Evolutionary conservation across 495 filamentous ascomycete species (phyloP).

Genomic region (Lentithecium fluviatile): DNA sequence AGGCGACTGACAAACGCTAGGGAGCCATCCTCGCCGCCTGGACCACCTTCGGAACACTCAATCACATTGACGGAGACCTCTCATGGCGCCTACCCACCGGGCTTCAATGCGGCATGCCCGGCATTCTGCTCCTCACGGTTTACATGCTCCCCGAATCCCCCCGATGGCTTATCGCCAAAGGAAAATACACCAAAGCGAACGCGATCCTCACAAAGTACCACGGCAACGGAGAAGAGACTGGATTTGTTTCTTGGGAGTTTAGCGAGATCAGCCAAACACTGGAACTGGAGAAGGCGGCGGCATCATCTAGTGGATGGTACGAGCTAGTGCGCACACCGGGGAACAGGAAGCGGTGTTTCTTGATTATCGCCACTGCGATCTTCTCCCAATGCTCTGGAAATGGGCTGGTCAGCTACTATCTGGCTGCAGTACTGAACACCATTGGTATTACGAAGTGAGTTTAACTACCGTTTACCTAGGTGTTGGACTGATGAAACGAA

Average conservation of each 20-base stretch:
- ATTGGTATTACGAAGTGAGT: slow-evolving; percentile 42
- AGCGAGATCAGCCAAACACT: background rate
- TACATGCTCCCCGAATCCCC: slow-evolving; percentile 60
- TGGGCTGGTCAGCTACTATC: slow-evolving; percentile 6
- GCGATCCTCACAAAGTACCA: slow-evolving; percentile 54
- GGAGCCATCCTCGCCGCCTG: slow-evolving; percentile 52
- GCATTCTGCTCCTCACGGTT: slow-evolving; percentile 51
- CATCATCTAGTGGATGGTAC: background rate
- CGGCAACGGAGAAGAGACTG: slow-evolving; percentile 6
- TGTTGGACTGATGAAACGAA: background rate
- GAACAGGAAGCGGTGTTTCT: slow-evolving; percentile 35
- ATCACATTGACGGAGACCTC: slow-evolving; percentile 45
- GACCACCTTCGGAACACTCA: slow-evolving; percentile 50
- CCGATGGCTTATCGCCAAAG: slow-evolving; percentile 45
- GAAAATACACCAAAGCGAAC: slow-evolving; percentile 41
- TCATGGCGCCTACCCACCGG: slow-evolving; percentile 54
- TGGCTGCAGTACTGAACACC: background rate
- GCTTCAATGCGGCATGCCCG: slow-evolving; percentile 50
- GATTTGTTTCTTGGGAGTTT: background rate
- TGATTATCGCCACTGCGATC: slow-evolving; percentile 22
- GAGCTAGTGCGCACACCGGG: slow-evolving; percentile 9
- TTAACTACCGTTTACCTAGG: background rate
- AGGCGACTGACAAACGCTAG: too few species aligned
- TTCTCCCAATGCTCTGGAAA: slow-evolving; percentile 4
- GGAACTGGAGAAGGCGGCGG: background rate